Base-by-base conservation (phyloP, 2,329 filamentous ascomycete genomes). In the Trichoderma harzianum region DNA sequence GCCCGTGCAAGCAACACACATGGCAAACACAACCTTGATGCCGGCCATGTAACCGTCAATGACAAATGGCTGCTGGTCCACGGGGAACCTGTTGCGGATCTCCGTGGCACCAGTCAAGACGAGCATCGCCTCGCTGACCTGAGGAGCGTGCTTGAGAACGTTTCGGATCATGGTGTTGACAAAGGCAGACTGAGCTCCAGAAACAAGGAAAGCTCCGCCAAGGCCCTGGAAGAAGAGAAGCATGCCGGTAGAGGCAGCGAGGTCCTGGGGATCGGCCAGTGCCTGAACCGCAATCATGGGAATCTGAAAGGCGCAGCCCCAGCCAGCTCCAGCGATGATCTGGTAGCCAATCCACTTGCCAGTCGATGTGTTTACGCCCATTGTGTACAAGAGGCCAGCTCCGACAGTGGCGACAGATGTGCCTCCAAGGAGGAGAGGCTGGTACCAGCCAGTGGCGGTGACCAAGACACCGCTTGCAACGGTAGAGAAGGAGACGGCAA, bases 1-100 rank as follows among this genome's bases (percentile, higher is more conserved):
- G 3, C 83, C 84, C 2, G 80, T 83, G 34, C 84, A 85, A 5
- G 90, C 78, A 24, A 86, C 83, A 16, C 85, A 84, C 74, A 91
- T 83, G 11, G 89, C 91, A 51, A 90, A 87, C 5, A 86, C 84
- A 8, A 91, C 89, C 77, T 91, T 89, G 75, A 91, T 87, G 0
- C 88, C 88, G 68, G 87, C 80, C 75, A 87, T 92, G 81, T 93
- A 93, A 0, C 88, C 89, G 0, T 79, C 74, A 30, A 92, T 83
- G 53, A 93, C 89, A 0, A 83, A 82, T 0, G 81, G 76, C 3
- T 91, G 81, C 71, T 83, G 84, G n/a, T 86, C 77, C 0, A 76
- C 70, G 0, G 84, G 77, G 74, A 92, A 88, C 2, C 80, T 80
- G 6, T 77, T 72, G 74, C 88, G 86, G 47, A 93, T 83, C 74